Percentiles rank a stretch among this genome's conserved stretches.
These are phyloP conservation scores for Adansonia grandidieri DNA, from an alignment of 441 rosid genomes.

Conservation along the genomic window DNA sequence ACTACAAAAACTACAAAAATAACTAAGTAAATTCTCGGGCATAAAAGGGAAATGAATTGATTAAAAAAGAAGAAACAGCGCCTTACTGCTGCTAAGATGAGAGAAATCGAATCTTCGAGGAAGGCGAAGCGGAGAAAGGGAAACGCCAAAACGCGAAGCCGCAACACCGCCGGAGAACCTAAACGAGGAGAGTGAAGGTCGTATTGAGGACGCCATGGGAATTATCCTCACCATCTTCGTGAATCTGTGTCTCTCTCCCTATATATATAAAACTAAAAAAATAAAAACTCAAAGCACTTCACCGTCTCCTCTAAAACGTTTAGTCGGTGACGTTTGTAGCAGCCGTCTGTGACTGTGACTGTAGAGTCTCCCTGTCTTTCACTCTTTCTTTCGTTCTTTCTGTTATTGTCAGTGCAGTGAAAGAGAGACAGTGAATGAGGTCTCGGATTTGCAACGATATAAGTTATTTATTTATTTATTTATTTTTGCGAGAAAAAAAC, in stretches of 20 bases:
- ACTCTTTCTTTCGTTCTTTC: background rate
- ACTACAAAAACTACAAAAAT: background rate
- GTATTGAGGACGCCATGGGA: slow-evolving; percentile 77
- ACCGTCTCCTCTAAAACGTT: background rate
- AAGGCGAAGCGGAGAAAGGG: slow-evolving; percentile 35
- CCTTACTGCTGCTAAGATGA: slow-evolving; percentile 44
- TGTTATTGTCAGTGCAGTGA: background rate
- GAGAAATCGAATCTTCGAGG: slow-evolving; percentile 47
- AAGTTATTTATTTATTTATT: background rate
- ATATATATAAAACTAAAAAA: background rate
- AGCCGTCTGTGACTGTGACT: slow-evolving; percentile 6
- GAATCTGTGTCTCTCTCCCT: background rate
- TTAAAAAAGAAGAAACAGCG: background rate
- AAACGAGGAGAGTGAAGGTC: slow-evolving; percentile 62
- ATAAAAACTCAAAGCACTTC: background rate
- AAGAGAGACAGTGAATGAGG: background rate
- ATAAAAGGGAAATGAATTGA: background rate
- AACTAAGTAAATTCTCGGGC: background rate
- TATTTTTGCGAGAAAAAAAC: background rate
- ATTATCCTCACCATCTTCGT: slow-evolving; percentile 58
- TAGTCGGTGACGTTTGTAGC: background rate
- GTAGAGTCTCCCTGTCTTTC: background rate
- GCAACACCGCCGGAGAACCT: slow-evolving; percentile 34
- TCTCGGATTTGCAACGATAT: background rate
- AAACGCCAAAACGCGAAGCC: slow-evolving; percentile 41